Evolutionary conservation across 768 basidiomycete genomes (phyloP), one percentile per base, ranked within the genome.

Genomic region (Russula olivacea): DNA sequence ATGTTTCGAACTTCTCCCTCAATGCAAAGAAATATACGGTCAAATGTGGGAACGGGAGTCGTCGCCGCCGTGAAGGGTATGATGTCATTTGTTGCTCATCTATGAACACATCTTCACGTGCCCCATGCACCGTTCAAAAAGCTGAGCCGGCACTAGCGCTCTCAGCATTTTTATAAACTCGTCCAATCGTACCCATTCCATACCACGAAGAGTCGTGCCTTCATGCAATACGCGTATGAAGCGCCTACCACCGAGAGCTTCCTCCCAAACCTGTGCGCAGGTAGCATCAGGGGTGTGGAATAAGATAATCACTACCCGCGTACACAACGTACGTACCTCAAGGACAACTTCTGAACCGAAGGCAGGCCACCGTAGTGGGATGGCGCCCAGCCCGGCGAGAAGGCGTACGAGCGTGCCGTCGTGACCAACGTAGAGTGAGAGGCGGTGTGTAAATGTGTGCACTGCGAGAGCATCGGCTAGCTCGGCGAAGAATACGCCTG

Each of bases 401-500:
- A 76, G 70, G 23, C 74, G 69, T 58, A 76, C 75, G 75, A 81
- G 78, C 11, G 77, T 74, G 9, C 80, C 78, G 57, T 81, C 80
- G 58, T 81, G 81, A 4, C 79, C 81, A 6, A 81, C 75, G 50
- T 78, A 77, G 63, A 80, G 74, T 41, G 72, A 71, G 21, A 78
- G 54, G 58, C 76, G 79, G 69, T 74, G 69, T 0, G 66, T 25
- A 17, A 49, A 49, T 49, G 15, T 51, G 0, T 75, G 76, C 6
- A 68, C 66, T 9, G 65, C 71, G 66, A 80, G 73, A 17, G 69
- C 64, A 32, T 74, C 69, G 9, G 74, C 72, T 58, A 82, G 68
- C 63, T 81, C 80, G 17, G 72, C 65, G 64, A 81, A 76, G 72
- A 82, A 77, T 25, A 76, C 80, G 7, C 80, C 79, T 80, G 53